phyloP scores from a whole-genome alignment of 2,329 filamentous ascomycete genomes.

The Fusarium luffae region DNA sequence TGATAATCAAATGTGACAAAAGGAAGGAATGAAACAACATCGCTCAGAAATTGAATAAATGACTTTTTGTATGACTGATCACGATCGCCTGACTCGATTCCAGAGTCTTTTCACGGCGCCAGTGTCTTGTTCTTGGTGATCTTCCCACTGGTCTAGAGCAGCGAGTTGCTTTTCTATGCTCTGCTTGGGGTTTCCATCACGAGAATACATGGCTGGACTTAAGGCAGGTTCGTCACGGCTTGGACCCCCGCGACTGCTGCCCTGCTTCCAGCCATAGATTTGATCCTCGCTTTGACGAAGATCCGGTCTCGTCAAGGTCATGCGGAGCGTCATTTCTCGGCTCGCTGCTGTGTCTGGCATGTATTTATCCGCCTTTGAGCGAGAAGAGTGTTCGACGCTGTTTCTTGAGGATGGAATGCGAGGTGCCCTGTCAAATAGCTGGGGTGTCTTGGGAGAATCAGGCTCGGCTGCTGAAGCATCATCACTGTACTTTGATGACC shows the following conservation, averaged over 20 bases:
- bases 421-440: conserved; percentile 56
- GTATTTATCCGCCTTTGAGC: conserved; percentile 54
- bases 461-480: conserved; percentile 66
- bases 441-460: conserved; percentile 69
- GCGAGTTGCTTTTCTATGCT: conserved; percentile 65
- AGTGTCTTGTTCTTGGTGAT: conserved; percentile 53
- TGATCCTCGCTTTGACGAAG: conserved; percentile 79
- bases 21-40: conserved; percentile 10
- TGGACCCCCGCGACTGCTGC: conserved; percentile 57
- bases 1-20: conserved; percentile 21
- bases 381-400: conserved; percentile 42
- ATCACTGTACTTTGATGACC: conserved; percentile 65
- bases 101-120: conserved; percentile 72
- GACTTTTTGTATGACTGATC: background rate
- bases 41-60: conserved; percentile 2
- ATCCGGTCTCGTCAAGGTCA: conserved; percentile 93
- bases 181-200: conserved; percentile 58
- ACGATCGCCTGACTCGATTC: conserved; percentile 67
- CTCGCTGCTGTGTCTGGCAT: conserved; percentile 66
- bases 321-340: conserved; percentile 92
- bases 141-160: conserved; percentile 62
- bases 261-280: conserved; percentile 74
- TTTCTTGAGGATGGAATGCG: conserved; percentile 46
- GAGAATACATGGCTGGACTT: conserved; percentile 40
- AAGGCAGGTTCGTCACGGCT: conserved; percentile 49